phyloP scores from a whole-genome alignment of 1,284 basidiomycete species.

The Coniophora puteana region DNA sequence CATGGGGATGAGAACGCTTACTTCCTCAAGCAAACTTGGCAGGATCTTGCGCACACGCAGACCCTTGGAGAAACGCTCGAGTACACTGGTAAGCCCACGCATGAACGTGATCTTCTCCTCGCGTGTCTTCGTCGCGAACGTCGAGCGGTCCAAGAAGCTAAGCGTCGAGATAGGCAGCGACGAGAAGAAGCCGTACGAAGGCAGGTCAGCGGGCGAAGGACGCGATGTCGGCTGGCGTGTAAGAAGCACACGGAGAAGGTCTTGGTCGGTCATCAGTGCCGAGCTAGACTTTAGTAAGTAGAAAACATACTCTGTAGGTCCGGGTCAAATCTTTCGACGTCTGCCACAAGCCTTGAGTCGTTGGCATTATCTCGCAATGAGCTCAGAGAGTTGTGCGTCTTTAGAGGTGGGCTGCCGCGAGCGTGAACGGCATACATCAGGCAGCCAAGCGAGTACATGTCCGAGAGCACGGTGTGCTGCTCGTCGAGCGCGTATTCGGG shows the following conservation, averaged over 20 bases:
- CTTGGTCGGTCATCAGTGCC: constrained; percentile 36
- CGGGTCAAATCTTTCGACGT: constrained; percentile 58
- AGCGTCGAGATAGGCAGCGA: constrained; percentile 96
- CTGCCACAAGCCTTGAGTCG: constrained; percentile 50
- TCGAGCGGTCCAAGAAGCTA: constrained; percentile 94
- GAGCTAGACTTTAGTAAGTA: background rate
- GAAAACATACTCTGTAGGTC: constrained; percentile 62
- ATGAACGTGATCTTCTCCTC: constrained; percentile 98
- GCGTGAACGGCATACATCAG: constrained; percentile 89
- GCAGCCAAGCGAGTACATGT: constrained; percentile 94
- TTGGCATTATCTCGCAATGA: constrained; percentile 81
- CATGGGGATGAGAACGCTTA: constrained; percentile 29
- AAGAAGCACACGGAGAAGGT: constrained; percentile 72
- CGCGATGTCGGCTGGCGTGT: constrained; percentile 75
- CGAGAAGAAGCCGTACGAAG: constrained; percentile 88
- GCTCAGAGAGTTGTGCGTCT: constrained; percentile 81
- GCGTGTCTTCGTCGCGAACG: constrained; percentile 89
- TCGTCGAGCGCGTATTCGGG: constrained; percentile 96
- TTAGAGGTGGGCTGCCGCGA: constrained; percentile 85
- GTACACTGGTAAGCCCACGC: constrained; percentile 82
- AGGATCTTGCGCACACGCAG: constrained; percentile 88
- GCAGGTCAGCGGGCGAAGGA: constrained; percentile 76
- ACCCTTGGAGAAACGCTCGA: constrained; percentile 87
- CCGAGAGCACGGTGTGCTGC: constrained; percentile 79
- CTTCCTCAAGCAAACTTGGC: constrained; percentile 93